Evolutionary conservation across 306 rosid species (phyloP).

Genomic region (Rubus parviflorus): DNA sequence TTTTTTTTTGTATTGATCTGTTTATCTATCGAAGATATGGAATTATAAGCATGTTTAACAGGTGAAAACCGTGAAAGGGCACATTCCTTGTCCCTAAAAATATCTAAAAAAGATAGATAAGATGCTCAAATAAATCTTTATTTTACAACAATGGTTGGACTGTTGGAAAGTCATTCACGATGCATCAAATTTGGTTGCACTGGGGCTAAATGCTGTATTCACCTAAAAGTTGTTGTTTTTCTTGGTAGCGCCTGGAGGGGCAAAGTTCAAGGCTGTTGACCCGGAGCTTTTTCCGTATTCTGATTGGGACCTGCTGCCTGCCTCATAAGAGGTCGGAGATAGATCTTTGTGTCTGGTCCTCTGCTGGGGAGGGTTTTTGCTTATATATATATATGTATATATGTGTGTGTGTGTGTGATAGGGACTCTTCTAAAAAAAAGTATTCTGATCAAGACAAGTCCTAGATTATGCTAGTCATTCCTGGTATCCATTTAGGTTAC

Average conservation of each 20-base stretch:
- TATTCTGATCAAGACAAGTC: constrained; percentile 26
- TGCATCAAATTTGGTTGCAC: constrained; percentile 19
- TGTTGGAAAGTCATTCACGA: no score
- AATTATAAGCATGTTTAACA: no score
- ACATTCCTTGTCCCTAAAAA: no score
- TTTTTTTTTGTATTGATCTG: no score
- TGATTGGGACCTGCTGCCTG: constrained; percentile 83
- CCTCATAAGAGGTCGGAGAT: constrained; percentile 82
- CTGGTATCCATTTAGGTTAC: constrained; percentile 30
- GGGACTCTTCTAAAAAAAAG: constrained; percentile 40
- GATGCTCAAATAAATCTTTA: no score
- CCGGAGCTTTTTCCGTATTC: constrained; percentile 69
- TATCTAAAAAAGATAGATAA: no score
- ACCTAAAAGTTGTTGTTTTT: constrained; percentile 53
- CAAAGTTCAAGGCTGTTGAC: constrained; percentile 55
- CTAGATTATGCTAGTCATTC: constrained; percentile 30
- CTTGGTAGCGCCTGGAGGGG: constrained; percentile 76
- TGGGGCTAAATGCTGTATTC: constrained; percentile 48
- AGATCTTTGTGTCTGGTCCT: constrained; percentile 41
- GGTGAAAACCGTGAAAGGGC: no score
- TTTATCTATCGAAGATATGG: no score
- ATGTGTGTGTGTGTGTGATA: background rate
- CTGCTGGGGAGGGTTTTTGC: no score
- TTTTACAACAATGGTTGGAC: no score
- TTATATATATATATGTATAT: no score